A percentile compares a stretch with the other conserved stretches of the same genome.
phyloP scores from a whole-genome alignment of 805 yeast genomes.

The Saccharomyces paradoxus region DNA sequence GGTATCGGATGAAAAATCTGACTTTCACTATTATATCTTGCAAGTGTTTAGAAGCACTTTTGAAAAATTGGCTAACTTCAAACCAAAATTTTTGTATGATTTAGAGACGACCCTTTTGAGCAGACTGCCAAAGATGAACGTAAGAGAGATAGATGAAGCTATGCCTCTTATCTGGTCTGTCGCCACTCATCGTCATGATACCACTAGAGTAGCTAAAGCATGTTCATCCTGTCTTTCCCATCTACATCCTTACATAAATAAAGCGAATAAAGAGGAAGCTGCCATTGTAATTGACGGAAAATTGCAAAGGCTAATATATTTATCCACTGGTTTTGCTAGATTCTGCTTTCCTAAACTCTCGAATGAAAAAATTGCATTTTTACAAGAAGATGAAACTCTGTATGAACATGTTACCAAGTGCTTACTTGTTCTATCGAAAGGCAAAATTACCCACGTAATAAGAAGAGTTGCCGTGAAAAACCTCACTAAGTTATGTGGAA shows the following conservation, averaged over 20 bases:
- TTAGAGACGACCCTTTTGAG: constrained; percentile 47
- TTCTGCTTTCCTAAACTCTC: constrained; percentile 45
- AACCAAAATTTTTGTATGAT: constrained; percentile 42
- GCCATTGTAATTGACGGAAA: constrained; percentile 33
- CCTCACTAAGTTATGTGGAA: constrained; percentile 49
- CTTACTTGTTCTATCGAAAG: constrained; percentile 46
- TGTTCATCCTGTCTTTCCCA: constrained; percentile 51
- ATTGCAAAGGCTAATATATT: constrained; percentile 47
- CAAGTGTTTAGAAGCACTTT: constrained; percentile 47
- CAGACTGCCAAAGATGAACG: constrained; percentile 51
- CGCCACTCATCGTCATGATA: constrained; percentile 39
- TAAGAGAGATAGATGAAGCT: constrained; percentile 60
- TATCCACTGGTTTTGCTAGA: constrained; percentile 66
- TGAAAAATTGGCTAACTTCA: constrained; percentile 36
- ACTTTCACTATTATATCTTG: constrained; percentile 40
- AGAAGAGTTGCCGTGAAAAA: constrained; percentile 49
- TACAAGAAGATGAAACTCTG: constrained; percentile 43
- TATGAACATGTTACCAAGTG: constrained; percentile 51
- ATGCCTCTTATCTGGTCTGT: constrained; percentile 61
- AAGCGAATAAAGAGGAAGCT: constrained; percentile 19
- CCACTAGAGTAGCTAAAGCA: constrained; percentile 48
- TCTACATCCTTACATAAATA: constrained; percentile 39
- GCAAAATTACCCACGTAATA: constrained; percentile 28
- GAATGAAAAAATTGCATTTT: constrained; percentile 30
- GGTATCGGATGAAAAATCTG: constrained; percentile 40